These are phyloP conservation scores for Passiflora organensis DNA, from an alignment of 345 rosid species.

Conservation along the genomic window DNA sequence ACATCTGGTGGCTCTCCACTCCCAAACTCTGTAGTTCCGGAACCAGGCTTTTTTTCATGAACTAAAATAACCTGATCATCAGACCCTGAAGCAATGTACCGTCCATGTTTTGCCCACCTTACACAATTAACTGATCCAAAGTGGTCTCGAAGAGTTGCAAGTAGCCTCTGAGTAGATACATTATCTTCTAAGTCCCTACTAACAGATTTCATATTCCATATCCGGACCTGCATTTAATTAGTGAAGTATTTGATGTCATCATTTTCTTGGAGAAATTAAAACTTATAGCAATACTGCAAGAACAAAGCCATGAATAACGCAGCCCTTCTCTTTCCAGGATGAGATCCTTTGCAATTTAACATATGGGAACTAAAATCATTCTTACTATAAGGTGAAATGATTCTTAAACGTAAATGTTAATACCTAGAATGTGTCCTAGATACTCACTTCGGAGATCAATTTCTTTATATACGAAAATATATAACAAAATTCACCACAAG, in stretches of 20 bases:
- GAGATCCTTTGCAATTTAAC: neutral
- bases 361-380: neutral
- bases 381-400: neutral
- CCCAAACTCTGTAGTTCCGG: conserved; percentile 96
- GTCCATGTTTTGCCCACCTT: conserved; percentile 96
- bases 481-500: too few species aligned
- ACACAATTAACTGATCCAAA: conserved; percentile 99
- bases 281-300: neutral
- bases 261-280: neutral
- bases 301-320: neutral
- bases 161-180: conserved; percentile 70
- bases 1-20: conserved; percentile 97
- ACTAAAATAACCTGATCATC: conserved; percentile 91
- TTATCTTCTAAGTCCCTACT: conserved; percentile 49
- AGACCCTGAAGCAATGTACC: conserved; percentile 88
- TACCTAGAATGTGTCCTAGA: too few species aligned
- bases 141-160: conserved; percentile 95
- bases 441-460: too few species aligned
- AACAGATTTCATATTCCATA: conserved; percentile 90
- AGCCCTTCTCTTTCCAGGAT: neutral
- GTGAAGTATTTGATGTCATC: neutral
- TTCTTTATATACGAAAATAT: too few species aligned
- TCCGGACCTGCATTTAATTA: conserved; percentile 58
- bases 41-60: conserved; percentile 96
- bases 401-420: too few species aligned